A percentile compares a stretch with the other conserved stretches of the same genome.
phyloP scores from a whole-genome alignment of 306 rosid species.

The Rosa persica region DNA sequence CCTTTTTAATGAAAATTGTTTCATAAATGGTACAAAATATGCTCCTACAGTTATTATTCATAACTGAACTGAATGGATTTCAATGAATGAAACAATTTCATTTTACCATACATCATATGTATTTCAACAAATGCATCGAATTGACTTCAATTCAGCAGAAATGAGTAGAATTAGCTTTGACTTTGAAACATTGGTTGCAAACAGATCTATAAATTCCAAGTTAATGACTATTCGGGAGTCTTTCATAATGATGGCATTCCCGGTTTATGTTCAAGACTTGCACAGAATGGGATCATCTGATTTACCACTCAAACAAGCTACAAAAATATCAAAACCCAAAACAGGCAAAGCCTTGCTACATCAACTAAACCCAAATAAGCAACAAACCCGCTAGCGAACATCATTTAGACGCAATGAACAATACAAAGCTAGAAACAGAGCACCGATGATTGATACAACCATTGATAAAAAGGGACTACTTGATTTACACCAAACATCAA shows the following conservation, averaged over 20 bases:
- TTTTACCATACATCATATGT: not conserved
- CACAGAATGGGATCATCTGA: not conserved
- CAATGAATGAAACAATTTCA: not conserved
- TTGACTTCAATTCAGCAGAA: not conserved
- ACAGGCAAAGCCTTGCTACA: not conserved
- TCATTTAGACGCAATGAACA: not conserved
- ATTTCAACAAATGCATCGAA: not conserved
- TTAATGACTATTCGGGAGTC: not conserved
- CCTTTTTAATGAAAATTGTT: not conserved
- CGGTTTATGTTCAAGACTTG: not conserved
- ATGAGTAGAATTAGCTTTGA: not conserved
- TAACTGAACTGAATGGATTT: not conserved
- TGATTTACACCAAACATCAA: not conserved
- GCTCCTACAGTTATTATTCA: not conserved
- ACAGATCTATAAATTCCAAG: not conserved
- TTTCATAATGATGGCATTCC: not conserved
- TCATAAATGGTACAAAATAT: not conserved
- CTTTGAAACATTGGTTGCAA: not conserved
- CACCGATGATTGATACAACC: not conserved
- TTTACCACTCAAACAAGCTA: not conserved
- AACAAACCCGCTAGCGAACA: not conserved
- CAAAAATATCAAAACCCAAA: not conserved
- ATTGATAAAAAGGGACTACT: not conserved
- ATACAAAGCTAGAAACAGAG: not conserved
- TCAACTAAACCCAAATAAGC: not conserved